Evolutionary conservation across 176 grass and related monocot species (phyloP).

Genomic region (Triticum monococcum): DNA sequence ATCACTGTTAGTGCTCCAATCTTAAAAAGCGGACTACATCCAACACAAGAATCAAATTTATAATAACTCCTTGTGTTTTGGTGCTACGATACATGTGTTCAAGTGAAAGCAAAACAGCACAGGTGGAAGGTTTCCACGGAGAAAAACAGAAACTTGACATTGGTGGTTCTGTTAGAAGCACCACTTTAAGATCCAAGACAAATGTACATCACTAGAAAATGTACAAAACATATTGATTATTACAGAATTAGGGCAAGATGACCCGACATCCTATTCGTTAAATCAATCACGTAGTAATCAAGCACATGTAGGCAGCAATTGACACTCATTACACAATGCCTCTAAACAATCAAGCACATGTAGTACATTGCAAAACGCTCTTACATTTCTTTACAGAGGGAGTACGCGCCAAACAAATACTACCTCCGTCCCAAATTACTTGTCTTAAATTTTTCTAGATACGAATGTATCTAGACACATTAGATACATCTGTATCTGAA

Average conservation of each 20-base stretch:
- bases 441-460: too few species aligned
- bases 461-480: too few species aligned
- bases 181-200: not conserved
- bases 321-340: not conserved
- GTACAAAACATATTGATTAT: not conserved
- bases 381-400: too few species aligned
- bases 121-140: not conserved
- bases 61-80: not conserved
- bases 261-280: not conserved
- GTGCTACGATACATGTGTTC: not conserved
- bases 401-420: too few species aligned
- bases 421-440: too few species aligned
- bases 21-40: not conserved
- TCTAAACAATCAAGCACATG: not conserved
- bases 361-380: too few species aligned
- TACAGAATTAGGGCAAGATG: not conserved
- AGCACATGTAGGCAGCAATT: not conserved
- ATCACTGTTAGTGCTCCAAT: conserved; percentile 8
- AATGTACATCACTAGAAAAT: not conserved
- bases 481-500: not conserved
- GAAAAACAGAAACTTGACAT: not conserved
- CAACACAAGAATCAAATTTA: not conserved
- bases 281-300: not conserved
- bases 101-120: not conserved
- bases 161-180: not conserved